phyloP scores from a whole-genome alignment of 768 basidiomycete genomes.

The Tephrocybe rancida region DNA sequence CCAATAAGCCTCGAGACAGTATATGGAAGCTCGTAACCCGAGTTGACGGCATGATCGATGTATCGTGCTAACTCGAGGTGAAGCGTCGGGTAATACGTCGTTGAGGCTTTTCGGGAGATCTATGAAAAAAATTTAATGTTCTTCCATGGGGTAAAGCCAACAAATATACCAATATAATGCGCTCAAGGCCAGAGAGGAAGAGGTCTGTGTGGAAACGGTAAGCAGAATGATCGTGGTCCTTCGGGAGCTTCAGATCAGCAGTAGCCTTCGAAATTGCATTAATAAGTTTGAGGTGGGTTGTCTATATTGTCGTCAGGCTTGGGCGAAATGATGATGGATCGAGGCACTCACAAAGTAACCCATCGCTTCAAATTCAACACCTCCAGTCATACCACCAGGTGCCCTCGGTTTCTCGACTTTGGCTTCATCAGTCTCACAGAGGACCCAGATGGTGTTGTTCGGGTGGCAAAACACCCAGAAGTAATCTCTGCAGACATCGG shows the following conservation, averaged over 20 bases:
- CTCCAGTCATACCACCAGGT: slow-evolving; percentile 97
- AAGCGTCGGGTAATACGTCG: slow-evolving; percentile 90
- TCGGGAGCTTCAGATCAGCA: slow-evolving; percentile 64
- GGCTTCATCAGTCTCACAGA: slow-evolving; percentile 80
- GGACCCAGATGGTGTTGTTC: slow-evolving; percentile 88
- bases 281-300: slow-evolving; percentile 83
- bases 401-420: slow-evolving; percentile 90
- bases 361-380: slow-evolving; percentile 98
- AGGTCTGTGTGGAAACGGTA: slow-evolving; percentile 84
- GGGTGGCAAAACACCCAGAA: slow-evolving; percentile 98
- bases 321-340: neutral
- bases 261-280: slow-evolving; percentile 75
- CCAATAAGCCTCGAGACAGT: slow-evolving; percentile 80
- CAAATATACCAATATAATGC: slow-evolving; percentile 76
- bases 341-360: slow-evolving; percentile 75
- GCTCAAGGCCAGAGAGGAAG: slow-evolving; percentile 89
- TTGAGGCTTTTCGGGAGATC: slow-evolving; percentile 95
- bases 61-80: slow-evolving; percentile 95
- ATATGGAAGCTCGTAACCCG: slow-evolving; percentile 82
- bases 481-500: slow-evolving; percentile 90
- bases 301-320: slow-evolving; percentile 45
- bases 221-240: slow-evolving; percentile 75
- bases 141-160: neutral
- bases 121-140: slow-evolving; percentile 27
- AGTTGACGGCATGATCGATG: slow-evolving; percentile 61